Conservation (phyloP, 1,139 yeast species). For the Eremothecium sinecaudum region DNA sequence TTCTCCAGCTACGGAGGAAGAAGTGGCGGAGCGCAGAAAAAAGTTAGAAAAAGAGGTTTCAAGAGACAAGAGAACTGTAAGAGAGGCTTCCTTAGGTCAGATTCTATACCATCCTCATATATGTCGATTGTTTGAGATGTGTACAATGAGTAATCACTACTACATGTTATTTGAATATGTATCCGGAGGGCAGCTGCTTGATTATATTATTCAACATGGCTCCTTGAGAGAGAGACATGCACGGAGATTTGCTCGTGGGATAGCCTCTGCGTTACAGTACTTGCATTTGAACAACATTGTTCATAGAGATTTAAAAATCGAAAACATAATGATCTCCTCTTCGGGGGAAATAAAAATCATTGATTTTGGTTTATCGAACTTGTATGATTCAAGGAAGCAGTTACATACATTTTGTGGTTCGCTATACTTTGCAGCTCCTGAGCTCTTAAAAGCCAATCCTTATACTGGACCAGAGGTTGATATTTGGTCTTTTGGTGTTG, state of each 20-base stretch:
- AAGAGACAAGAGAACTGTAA: slow-evolving; percentile 80
- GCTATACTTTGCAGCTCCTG: slow-evolving; percentile 97
- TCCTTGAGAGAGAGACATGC: slow-evolving; percentile 90
- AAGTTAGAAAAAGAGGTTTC: slow-evolving; percentile 82
- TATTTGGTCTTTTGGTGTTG: slow-evolving; percentile 97
- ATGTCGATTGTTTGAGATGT: slow-evolving; percentile 86
- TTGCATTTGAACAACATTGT: slow-evolving; percentile 91
- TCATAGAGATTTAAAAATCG: slow-evolving; percentile 93
- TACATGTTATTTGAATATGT: slow-evolving; percentile 96
- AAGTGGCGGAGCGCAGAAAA: slow-evolving; percentile 52
- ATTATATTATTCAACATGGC: slow-evolving; percentile 94
- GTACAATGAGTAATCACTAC: slow-evolving; percentile 93
- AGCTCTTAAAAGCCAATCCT: slow-evolving; percentile 81
- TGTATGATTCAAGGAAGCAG: slow-evolving; percentile 62
- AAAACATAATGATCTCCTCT: slow-evolving; percentile 88
- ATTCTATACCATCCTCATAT: slow-evolving; percentile 86
- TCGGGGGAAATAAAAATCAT: slow-evolving; percentile 91
- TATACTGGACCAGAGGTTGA: slow-evolving; percentile 97
- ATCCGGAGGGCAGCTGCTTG: slow-evolving; percentile 96
- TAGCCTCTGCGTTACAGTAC: slow-evolving; percentile 87
- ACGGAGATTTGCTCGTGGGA: slow-evolving; percentile 91
- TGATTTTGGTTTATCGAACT: slow-evolving; percentile 90
- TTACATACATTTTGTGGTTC: slow-evolving; percentile 96
- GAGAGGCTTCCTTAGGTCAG: slow-evolving; percentile 92
- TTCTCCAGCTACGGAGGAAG: slow-evolving; percentile 49